Conservation (phyloP, 768 basidiomycete genomes). For the Pleurotus djamor region DNA sequence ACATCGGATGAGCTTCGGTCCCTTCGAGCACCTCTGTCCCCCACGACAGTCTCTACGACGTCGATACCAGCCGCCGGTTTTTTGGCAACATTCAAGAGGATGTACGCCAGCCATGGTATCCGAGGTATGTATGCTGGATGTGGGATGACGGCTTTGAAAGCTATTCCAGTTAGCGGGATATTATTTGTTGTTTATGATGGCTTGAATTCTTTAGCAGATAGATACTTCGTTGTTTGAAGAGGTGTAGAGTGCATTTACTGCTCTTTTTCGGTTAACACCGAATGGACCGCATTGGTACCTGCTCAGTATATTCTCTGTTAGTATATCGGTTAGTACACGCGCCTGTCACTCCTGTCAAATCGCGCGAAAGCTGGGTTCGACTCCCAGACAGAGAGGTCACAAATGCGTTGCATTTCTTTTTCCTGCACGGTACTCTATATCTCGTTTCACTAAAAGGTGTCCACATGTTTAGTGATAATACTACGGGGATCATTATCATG, state of each 20-base stretch:
- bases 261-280: background rate
- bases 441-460: background rate
- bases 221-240: slow-evolving; percentile 2
- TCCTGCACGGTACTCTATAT: background rate
- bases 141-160: slow-evolving; percentile 84
- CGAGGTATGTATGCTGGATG: slow-evolving; percentile 90
- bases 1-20: slow-evolving; percentile 82
- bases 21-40: slow-evolving; percentile 31
- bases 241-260: background rate
- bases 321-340: slow-evolving; percentile 20
- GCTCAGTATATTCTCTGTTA: slow-evolving; percentile 2
- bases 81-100: slow-evolving; percentile 57
- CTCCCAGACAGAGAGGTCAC: slow-evolving; percentile 17
- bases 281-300: background rate
- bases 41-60: slow-evolving; percentile 11
- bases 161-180: slow-evolving; percentile 87
- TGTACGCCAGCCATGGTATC: slow-evolving; percentile 76
- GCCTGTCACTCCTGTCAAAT: slow-evolving; percentile 12
- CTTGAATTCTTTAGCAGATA: slow-evolving; percentile 44
- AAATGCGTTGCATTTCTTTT: background rate
- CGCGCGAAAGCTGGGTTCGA: slow-evolving; percentile 23
- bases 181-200: slow-evolving; percentile 94
- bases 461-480: no score
- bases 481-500: background rate
- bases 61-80: slow-evolving; percentile 32